Conservation (phyloP, 73 alveolate genomes). For the Paraurostyla sp. region DNA sequence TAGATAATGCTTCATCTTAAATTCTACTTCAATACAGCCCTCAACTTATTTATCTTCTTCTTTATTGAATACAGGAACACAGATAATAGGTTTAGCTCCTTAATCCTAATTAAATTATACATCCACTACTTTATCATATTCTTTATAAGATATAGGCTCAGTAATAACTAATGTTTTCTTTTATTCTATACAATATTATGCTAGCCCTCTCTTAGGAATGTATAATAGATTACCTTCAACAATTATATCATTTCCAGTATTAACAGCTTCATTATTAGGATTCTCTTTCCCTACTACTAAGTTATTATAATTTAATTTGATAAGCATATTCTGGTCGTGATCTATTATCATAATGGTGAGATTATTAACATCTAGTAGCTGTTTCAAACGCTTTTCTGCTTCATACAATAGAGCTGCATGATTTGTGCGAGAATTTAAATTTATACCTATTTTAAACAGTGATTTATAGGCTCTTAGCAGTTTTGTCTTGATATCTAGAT, state of each 20-base stretch:
- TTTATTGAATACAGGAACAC: slow-evolving; percentile 21
- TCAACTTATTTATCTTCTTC: slow-evolving; percentile 25
- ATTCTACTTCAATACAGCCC: slow-evolving; percentile 38
- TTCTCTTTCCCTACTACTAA: background rate
- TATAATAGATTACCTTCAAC: slow-evolving; percentile 12
- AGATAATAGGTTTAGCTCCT: background rate
- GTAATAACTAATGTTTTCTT: slow-evolving; percentile 38
- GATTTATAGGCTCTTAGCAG: background rate
- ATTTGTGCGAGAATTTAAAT: slow-evolving; percentile 27
- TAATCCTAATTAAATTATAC: background rate
- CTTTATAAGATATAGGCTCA: slow-evolving; percentile 17
- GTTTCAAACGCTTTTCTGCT: slow-evolving; percentile 10
- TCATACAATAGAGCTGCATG: slow-evolving; percentile 11
- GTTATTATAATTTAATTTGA: background rate
- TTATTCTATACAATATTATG: slow-evolving; percentile 2
- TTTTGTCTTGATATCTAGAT: slow-evolving; percentile 6
- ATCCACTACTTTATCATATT: slow-evolving; percentile 9
- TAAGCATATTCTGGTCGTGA: background rate
- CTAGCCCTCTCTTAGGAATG: slow-evolving; percentile 6
- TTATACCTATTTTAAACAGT: slow-evolving; percentile 20
- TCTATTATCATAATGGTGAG: background rate
- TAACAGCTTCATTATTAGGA: background rate
- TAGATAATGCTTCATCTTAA: slow-evolving; percentile 22
- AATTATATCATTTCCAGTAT: background rate
- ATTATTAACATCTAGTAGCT: background rate